Evolutionary conservation across 345 rosid species (phyloP), one percentile per base, ranked within the genome.

Genomic region (Cardamine occulta): DNA sequence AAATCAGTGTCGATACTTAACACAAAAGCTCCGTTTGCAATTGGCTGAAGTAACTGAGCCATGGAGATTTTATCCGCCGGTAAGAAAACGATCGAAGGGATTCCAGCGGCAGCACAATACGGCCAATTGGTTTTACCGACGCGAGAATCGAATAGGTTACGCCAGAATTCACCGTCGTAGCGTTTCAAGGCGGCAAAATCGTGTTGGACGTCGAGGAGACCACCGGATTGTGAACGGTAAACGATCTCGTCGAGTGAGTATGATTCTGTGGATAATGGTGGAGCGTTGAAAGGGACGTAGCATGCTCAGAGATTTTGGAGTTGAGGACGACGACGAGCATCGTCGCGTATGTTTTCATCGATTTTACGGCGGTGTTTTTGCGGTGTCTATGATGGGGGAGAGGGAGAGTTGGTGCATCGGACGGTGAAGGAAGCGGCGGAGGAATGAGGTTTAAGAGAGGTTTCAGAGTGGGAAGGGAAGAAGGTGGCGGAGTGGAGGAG

Each of bases 221-320:
- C 89, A 1, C 97, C 97, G n/a, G 89, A 88, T 19, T 84, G 90
- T 61, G 88, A 82, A 23, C 91, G 87, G 86, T 91, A 89, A 0
- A 89, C 93, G 76, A 91, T 88, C 80, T 91, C 91, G 71, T 91
- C 97, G 29, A 91, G 96, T 1, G 96, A 91, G 82, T 91, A 87
- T 15, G 74, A 87, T 63, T 91, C 97, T 3, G 81, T 35, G 29
- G 87, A 83, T 39, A 45, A 63, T 0, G 82, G 85, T 8, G 68
- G 91, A 7, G 82, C 83, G 70, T 86, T 78, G 79, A 91, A 91
- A 3, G 97, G 96, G 42, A 91, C 87, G 75, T 88, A 89, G 60
- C 82, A 86, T 26, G 97, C 93, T 9, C 89, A 84, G 32, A 88
- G 83, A 56, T 76, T 78, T 63, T 11, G 78, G 32, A 37, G 81